Base-by-base conservation (phyloP, 805 yeast species). In the Saccharomycopsis sp. region DNA sequence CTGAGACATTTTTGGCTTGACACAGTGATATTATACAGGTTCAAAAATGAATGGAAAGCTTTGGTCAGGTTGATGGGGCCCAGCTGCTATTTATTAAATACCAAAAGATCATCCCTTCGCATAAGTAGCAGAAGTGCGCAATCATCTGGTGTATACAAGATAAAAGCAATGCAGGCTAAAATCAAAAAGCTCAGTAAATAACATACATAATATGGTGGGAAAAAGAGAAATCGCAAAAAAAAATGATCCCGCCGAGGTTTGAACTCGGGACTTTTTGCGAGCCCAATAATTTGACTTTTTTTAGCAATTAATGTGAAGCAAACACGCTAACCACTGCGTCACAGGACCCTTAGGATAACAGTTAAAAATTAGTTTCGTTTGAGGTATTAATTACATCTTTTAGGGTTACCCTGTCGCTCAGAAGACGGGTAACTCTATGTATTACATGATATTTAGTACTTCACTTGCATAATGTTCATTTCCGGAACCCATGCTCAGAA, bases 261-360 rank as follows among this genome's bases (percentile, higher is more conserved):
- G 46, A 42, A 42, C 46, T 38, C 46, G 42, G 46, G 46, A 42
- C 41, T 42, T 42, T 42, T 39, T 34, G 42, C 41, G 46, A 16
- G 5, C 40, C 13, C 41, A 20, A 22, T 10, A 34, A 10, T 12
- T 5, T 9, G 21, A 30, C 33, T 9, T 31, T 6, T 8, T 12
- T n/a, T n/a, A 25, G 27, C n/a, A 9, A 25, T 13, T 10, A 35
- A 21, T 42, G 46, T 42, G 46, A 42, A 42, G 41, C 42, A 34
- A 39, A 42, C 41, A 37, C 46, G 42, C 21, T 42, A 38, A 42
- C 46, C 46, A 20, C 46, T 42, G 27, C 42, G 46, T 42, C 41
- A 42, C 43, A 42, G 41, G 41, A 31, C 33, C 46, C 30, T 30
- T 38, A 5, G 32, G 6, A 7, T 7, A 12, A 30, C n/a, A n/a